Base-by-base conservation (phyloP, 148 eudicot genomes). In the Chenopodium album region DNA sequence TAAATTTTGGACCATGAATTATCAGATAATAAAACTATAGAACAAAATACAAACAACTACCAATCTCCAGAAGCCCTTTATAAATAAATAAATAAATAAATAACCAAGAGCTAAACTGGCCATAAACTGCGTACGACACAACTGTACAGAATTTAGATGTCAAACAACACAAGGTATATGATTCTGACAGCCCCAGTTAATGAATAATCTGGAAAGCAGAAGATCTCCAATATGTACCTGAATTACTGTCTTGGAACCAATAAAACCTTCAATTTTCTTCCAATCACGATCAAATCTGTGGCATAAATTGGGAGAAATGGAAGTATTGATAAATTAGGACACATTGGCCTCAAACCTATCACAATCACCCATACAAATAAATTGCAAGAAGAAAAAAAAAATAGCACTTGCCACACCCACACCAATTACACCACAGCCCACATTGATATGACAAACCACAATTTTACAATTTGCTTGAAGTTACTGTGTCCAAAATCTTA, bases 241-340 rank as follows among this genome's bases (percentile, higher is more conserved):
- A 64, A 92, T 92, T 46, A 89, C 94, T 20, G 94, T 87, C 82
- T 90, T 90, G 29, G 91, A 87, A 16, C 91, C 92, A 78, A 92
- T 85, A 89, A 90, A 92, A 56, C 91, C 94, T 84, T 86, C 91
- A 60, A 92, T 92, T 83, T 92, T 92, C 81, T 92, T 92, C 92
- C 92, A 91, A 80, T 91, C 94, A 77, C 92, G 91, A 76, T 91
- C 94, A 79, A 88, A 91, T 72, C 92, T 91, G 87, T 60, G 76
- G 73, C 64, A 50, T 9, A 76, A 79, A n/a, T 10, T 11, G 0
- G 22, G 44, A 41, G 44, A 41, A 31, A 79, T 13, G 7, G 22
- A 76, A 37, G 41, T 29, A 56, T 29, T 2, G 9, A 46, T 16
- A 47, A 1, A 73, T 31, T 44, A n/a, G 50, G 34, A 28, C 19